Percentiles rank a stretch among this genome's conserved stretches.
Evolutionary conservation across 2,329 filamentous ascomycete species (phyloP).

Genomic region (Fusarium kyushuense): DNA sequence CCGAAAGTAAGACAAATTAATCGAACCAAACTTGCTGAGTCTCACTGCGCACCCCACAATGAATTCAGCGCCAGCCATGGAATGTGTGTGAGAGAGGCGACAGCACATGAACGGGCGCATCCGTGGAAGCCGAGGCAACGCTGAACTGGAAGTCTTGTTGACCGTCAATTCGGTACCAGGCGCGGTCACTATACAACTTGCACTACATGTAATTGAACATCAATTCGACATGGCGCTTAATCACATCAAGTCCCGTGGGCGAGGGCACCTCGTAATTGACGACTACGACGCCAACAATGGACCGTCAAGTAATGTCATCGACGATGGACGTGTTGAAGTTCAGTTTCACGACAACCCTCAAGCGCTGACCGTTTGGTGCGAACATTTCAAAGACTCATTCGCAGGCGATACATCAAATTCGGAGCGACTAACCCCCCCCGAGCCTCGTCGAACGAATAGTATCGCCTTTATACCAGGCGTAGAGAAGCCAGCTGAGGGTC

Average conservation of each 20-base stretch:
- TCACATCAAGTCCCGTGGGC: conserved; percentile 46
- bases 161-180: background rate
- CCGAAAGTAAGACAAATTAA: background rate
- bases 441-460: conserved; percentile 41
- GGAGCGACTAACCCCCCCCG: conserved; percentile 20
- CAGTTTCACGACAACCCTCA: conserved; percentile 49
- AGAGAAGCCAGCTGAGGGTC: conserved; percentile 33
- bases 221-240: conserved; percentile 45
- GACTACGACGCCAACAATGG: conserved; percentile 35
- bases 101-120: background rate
- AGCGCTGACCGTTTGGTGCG: conserved; percentile 46
- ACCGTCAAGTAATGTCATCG: conserved; percentile 46
- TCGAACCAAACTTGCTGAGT: conserved; percentile 3
- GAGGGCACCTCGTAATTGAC: conserved; percentile 47
- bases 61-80: conserved; percentile 4
- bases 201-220: background rate
- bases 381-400: conserved; percentile 36
- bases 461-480: conserved; percentile 32
- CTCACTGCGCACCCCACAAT: conserved; percentile 14
- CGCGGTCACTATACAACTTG: background rate
- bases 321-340: conserved; percentile 50
- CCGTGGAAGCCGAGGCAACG: background rate
- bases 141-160: background rate
- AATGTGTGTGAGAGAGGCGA: background rate
- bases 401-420: conserved; percentile 12